A percentile compares a stretch with the other conserved stretches of the same genome.
Evolutionary conservation across 2,329 filamentous ascomycete genomes (phyloP).

Genomic region (Alternaria incomplexa): DNA sequence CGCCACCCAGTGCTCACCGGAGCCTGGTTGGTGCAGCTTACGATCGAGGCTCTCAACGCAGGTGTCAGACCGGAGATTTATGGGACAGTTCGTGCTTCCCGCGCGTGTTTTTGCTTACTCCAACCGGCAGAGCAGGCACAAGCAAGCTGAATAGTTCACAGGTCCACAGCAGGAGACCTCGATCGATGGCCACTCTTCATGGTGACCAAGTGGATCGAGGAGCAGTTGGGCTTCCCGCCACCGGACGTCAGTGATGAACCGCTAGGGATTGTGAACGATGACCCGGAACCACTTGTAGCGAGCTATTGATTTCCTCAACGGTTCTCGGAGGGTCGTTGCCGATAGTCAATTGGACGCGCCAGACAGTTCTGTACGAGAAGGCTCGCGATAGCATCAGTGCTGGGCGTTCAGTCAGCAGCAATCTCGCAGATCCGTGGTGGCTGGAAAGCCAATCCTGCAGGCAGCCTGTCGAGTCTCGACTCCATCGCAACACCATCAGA

Average conservation of each 20-base stretch:
- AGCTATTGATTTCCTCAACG: neutral
- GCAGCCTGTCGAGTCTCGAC: neutral
- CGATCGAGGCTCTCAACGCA: constrained; percentile 3
- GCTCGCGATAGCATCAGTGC: neutral
- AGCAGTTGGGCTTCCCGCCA: constrained; percentile 11
- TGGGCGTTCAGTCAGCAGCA: constrained; percentile 2
- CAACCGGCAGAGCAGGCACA: neutral
- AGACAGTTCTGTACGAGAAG: neutral
- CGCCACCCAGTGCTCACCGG: constrained; percentile 10
- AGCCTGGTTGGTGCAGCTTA: constrained; percentile 3
- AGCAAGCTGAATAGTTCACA: constrained; percentile 1
- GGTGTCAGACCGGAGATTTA: constrained; percentile 6
- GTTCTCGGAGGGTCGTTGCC: neutral
- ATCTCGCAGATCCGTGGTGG: neutral
- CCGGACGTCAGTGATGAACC: constrained; percentile 4
- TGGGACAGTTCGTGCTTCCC: neutral
- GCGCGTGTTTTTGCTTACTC: neutral
- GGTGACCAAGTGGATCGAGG: neutral
- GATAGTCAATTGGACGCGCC: neutral
- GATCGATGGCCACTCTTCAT: neutral
- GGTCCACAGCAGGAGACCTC: neutral
- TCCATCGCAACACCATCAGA: constrained; percentile 2
- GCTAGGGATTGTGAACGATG: neutral
- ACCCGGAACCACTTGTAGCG: neutral
- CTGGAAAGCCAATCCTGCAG: constrained; percentile 3